Conservation (phyloP, 2,329 filamentous ascomycete genomes). For the Trichoderma sp. region DNA sequence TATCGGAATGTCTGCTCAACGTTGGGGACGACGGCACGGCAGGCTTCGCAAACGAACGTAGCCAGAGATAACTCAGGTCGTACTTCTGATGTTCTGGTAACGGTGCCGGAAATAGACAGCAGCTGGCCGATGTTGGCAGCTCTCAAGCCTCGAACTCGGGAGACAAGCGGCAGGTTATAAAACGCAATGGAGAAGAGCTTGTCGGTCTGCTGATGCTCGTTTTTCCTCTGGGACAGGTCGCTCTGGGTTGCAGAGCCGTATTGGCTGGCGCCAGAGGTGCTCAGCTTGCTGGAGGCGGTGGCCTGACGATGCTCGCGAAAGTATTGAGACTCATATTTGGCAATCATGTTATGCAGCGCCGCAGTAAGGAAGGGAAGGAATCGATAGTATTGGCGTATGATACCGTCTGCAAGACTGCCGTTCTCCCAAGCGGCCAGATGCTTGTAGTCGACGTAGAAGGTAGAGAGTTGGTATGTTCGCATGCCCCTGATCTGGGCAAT, state of each 20-base stretch:
- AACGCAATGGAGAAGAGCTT: slow-evolving; percentile 93
- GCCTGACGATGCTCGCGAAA: slow-evolving; percentile 90
- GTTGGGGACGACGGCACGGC: slow-evolving; percentile 80
- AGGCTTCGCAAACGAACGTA: slow-evolving; percentile 89
- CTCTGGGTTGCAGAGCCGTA: slow-evolving; percentile 63
- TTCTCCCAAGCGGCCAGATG: slow-evolving; percentile 79
- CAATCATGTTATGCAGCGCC: slow-evolving; percentile 88
- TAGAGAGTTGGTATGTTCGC: slow-evolving; percentile 73
- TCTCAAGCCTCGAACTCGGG: slow-evolving; percentile 79
- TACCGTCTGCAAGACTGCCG: slow-evolving; percentile 79
- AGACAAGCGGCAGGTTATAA: slow-evolving; percentile 88
- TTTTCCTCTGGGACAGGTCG: slow-evolving; percentile 72
- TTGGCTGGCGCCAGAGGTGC: slow-evolving; percentile 67
- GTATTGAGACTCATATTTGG: slow-evolving; percentile 91
- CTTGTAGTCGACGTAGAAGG: slow-evolving; percentile 83
- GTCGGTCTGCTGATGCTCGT: slow-evolving; percentile 94
- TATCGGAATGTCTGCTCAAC: slow-evolving; percentile 98
- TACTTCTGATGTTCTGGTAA: slow-evolving; percentile 95
- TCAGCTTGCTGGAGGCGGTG: slow-evolving; percentile 70
- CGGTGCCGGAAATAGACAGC: slow-evolving; percentile 93
- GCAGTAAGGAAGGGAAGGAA: slow-evolving; percentile 89
- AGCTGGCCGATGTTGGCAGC: slow-evolving; percentile 90
- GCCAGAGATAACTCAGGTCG: slow-evolving; percentile 88
- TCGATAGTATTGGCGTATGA: slow-evolving; percentile 90
- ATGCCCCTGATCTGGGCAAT: slow-evolving; percentile 80